Evolutionary conservation across 2,329 filamentous ascomycete species (phyloP), one percentile per base, ranked within the genome.

Genomic region (Colletotrichum tofieldiae): DNA sequence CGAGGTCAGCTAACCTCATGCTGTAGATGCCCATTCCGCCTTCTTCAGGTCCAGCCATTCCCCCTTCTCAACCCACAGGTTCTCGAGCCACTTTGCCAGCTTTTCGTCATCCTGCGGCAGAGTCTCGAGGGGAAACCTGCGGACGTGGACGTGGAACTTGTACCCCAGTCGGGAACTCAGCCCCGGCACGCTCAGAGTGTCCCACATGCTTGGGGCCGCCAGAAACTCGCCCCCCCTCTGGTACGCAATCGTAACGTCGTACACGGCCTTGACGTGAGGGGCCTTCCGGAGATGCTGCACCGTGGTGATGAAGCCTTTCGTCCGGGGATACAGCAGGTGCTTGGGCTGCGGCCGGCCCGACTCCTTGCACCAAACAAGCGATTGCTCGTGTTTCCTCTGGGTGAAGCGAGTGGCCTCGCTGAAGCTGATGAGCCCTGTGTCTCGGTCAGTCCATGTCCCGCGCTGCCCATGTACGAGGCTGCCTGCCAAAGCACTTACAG

Each of bases 371-470:
- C 87, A 91, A 8, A 78, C 77, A 69, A 82, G 82, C 1, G 88
- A 86, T 73, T 86, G 83, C 55, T 82, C 80, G 74, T 88, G 86
- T 78, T 91, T 91, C 67, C 81, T 77, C 1, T 82, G 81, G 3
- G 88, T 91, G 78, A 86, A 91, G 73, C 90, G 85, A 11, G 89
- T 91, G n/a, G 86, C 87, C 81, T 92, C 90, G 76, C 88, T 90
- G 83, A 89, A 92, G 76, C 88, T 89, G 75, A 92, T 86, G 75
- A 92, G 87, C 90, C 89, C 89, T 91, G 75, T 12, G 65, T 32
- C 23, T 58, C 39, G 23, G 51, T 73, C 26, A 73, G 63, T 62
- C 2, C 14, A 23, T 47, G 26, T 23, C 32, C 39, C 47, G 26
- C 32, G n/a, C 18, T 8, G 5, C 39, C 20, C n/a, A 45, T 61